Percentiles rank a stretch among this genome's conserved stretches.
These are phyloP conservation scores for Escovopsis sp. DNA, from an alignment of 2,329 filamentous ascomycete genomes.

Conservation along the genomic window DNA sequence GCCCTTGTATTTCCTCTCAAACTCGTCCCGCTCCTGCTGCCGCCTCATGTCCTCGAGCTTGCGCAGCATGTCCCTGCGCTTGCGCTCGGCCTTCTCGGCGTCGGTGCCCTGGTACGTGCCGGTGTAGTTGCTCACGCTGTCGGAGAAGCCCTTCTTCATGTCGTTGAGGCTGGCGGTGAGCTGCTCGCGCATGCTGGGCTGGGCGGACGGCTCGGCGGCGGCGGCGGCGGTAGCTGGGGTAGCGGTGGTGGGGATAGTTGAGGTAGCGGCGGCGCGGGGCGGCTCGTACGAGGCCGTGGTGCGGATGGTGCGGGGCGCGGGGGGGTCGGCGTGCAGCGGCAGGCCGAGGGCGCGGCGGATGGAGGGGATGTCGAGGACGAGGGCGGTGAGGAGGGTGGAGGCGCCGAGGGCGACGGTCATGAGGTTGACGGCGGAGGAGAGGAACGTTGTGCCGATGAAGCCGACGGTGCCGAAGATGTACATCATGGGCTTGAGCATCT, in stretches of 20 bases:
- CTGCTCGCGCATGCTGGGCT: conserved; percentile 11
- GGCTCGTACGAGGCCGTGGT: conserved; percentile 19
- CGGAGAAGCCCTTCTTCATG: conserved; percentile 23
- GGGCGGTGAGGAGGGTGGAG: conserved; percentile 21
- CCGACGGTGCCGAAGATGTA: conserved; percentile 29
- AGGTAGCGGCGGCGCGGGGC: conserved; percentile 13
- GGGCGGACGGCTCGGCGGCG: not conserved
- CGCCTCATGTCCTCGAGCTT: conserved; percentile 22
- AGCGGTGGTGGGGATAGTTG: conserved; percentile 6
- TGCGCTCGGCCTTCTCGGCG: conserved; percentile 20
- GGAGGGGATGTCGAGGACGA: conserved; percentile 22
- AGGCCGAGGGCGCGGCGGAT: conserved; percentile 26
- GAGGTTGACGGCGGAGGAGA: conserved; percentile 34
- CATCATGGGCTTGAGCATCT: conserved; percentile 27
- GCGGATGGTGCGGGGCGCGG: not conserved
- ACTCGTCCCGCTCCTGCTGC: conserved; percentile 23
- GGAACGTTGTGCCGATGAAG: conserved; percentile 30
- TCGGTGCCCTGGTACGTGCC: conserved; percentile 18
- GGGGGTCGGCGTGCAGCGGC: conserved; percentile 15
- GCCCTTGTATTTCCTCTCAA: conserved; percentile 27
- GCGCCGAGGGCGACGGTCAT: conserved; percentile 29
- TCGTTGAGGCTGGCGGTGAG: conserved; percentile 20
- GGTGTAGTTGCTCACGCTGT: conserved; percentile 20
- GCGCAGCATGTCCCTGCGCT: conserved; percentile 19
- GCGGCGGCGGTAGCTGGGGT: conserved; percentile 7